These are phyloP conservation scores for Aspergillus clavatus DNA, from an alignment of 2,329 filamentous ascomycete genomes.

Conservation along the genomic window DNA sequence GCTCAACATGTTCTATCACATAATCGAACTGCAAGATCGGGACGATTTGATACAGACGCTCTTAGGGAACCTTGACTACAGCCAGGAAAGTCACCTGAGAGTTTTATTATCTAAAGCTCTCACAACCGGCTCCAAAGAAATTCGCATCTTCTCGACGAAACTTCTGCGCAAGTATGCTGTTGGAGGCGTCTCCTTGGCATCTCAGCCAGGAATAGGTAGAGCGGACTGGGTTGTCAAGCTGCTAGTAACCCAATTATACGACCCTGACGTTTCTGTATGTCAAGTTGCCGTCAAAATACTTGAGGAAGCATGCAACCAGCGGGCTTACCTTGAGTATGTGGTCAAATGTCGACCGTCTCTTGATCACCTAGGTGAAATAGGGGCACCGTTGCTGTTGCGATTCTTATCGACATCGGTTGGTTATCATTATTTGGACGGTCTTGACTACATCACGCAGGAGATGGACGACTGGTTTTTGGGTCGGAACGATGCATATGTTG, in stretches of 20 bases:
- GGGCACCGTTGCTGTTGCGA: conserved; percentile 82
- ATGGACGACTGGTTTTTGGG: conserved; percentile 99
- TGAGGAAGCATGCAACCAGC: conserved; percentile 94
- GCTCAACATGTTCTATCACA: conserved; percentile 99
- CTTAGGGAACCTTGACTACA: conserved; percentile 88
- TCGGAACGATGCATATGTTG: conserved; percentile 92
- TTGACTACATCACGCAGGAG: conserved; percentile 98
- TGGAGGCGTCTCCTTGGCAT: conserved; percentile 43
- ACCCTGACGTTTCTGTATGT: conserved; percentile 94
- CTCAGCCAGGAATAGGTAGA: conserved; percentile 50
- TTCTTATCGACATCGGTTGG: conserved; percentile 95
- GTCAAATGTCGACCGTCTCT: conserved; percentile 92
- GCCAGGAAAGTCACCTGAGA: conserved; percentile 78
- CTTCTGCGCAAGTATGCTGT: conserved; percentile 81
- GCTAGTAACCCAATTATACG: conserved; percentile 96
- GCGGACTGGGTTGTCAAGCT: conserved; percentile 95
- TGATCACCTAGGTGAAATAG: conserved; percentile 94
- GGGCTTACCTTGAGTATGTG: conserved; percentile 86
- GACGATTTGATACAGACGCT: conserved; percentile 87
- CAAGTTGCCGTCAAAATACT: conserved; percentile 94
- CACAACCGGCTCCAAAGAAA: conserved; percentile 83
- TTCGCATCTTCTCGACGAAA: conserved; percentile 84
- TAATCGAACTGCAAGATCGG: conserved; percentile 83
- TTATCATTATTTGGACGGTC: conserved; percentile 91
- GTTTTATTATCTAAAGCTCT: conserved; percentile 91